phyloP scores from a whole-genome alignment of 331 rosid genomes.

The Arachis monticola region DNA sequence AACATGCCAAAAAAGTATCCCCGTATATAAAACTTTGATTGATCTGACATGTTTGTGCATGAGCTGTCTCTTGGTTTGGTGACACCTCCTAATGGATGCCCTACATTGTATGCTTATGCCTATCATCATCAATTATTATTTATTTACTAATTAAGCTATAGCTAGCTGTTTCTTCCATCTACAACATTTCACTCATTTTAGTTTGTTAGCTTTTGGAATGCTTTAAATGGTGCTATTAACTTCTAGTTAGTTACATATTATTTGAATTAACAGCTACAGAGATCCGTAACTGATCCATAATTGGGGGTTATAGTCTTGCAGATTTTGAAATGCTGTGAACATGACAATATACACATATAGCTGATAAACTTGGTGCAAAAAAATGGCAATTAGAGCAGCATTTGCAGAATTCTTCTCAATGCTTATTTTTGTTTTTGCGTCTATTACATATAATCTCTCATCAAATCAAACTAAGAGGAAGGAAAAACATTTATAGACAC shows the following conservation, averaged over 20 bases:
- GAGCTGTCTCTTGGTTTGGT: slow-evolving; percentile 62
- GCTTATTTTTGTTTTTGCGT: background rate
- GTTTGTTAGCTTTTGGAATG: slow-evolving; percentile 11
- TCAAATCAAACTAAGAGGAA: background rate
- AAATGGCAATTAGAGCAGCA: too few species aligned
- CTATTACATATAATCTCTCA: background rate
- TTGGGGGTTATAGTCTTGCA: too few species aligned
- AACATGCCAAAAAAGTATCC: slow-evolving; percentile 36
- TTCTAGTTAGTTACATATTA: background rate
- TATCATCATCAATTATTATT: slow-evolving; percentile 8
- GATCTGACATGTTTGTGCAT: slow-evolving; percentile 63
- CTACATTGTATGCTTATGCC: slow-evolving; percentile 39
- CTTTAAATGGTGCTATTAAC: slow-evolving; percentile 20
- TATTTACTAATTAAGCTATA: background rate
- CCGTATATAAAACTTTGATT: slow-evolving; percentile 35
- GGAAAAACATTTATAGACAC: background rate
- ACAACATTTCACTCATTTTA: slow-evolving; percentile 30
- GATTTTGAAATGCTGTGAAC: too few species aligned
- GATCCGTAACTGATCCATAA: too few species aligned
- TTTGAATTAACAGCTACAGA: too few species aligned
- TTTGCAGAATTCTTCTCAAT: too few species aligned
- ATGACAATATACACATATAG: too few species aligned
- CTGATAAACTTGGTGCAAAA: too few species aligned
- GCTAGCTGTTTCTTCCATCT: slow-evolving; percentile 3
- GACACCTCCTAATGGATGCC: slow-evolving; percentile 39